Evolutionary conservation across 306 rosid species (phyloP), one percentile per base, ranked within the genome.

Genomic region (Vigna hirtella): DNA sequence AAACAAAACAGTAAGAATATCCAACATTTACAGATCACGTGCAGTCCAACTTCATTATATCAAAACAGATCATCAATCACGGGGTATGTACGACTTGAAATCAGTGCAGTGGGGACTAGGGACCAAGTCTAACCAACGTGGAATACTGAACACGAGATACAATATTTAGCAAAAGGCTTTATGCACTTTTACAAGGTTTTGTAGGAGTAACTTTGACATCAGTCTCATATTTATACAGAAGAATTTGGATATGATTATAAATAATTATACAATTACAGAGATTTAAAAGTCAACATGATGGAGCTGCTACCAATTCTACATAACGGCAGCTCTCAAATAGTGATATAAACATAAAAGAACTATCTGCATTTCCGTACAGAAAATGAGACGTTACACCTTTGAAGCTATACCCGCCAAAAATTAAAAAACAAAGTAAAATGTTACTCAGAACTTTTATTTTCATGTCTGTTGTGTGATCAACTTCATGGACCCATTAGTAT

Each of bases 401-500:
- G 72, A 51, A 45, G 38, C 77, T 79, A 69, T 73, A 45, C 75
- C 83, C 51, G 47, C 87, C 78, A 50, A 62, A 70, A 66, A 11
- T 13, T 70, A 47, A 47, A 77, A 56, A 75, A 62, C 38, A 67
- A 70, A 65, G 58, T 73, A 66, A 76, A 76, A 58, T 77, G 28
- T 66, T 76, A 66, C 83, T 64, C 82, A 71, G 47, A 85, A 42
- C 70, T 58, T 83, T 78, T 87, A 88, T 82, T 85, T 79, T 45
- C 24, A 10, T 22, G 48, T 63, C 51, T 68, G 70, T 58, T 10
- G 10, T n/a, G 65, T 64, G 36, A 75, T 38, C 84, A 87, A 77
- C 72, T 81, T 84, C 83, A 88, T n/a, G 98, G 99, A 71, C 97
- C 98, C 22, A 88, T 91, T 85, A 93, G 89, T 75, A 93, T 74